Evolutionary conservation across 2,329 filamentous ascomycete species (phyloP).

Genomic region (Nemania abortiva): DNA sequence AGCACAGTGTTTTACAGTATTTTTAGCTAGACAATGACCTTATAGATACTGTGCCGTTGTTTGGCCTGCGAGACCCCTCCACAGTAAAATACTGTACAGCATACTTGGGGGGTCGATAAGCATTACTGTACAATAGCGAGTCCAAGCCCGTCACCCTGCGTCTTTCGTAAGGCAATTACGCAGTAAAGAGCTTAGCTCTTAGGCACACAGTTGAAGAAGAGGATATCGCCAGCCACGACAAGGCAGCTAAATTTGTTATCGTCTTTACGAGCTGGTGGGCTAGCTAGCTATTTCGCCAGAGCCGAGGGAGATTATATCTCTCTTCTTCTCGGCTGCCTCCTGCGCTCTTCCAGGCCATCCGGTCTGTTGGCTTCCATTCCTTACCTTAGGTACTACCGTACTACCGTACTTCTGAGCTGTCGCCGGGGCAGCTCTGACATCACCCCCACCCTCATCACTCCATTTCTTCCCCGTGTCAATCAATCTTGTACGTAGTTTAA

Average conservation of each 20-base stretch:
- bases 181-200: conserved; percentile 18
- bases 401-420: conserved; percentile 27
- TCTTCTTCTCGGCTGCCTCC: background rate
- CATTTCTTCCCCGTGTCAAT: conserved; percentile 30
- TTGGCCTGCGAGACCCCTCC: conserved; percentile 1
- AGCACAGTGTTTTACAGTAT: background rate
- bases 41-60: background rate
- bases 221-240: conserved; percentile 25
- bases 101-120: conserved; percentile 26
- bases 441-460: conserved; percentile 45
- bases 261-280: conserved; percentile 1
- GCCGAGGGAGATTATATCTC: background rate
- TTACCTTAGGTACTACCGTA: background rate
- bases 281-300: background rate
- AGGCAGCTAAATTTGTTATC: conserved; percentile 20
- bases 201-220: conserved; percentile 25
- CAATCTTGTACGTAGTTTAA: conserved; percentile 1
- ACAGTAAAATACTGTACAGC: conserved; percentile 12
- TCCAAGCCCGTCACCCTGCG: conserved; percentile 38
- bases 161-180: conserved; percentile 37
- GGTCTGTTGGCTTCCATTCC: conserved; percentile 7
- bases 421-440: conserved; percentile 48
- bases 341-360: conserved; percentile 17
- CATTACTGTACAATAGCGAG: conserved; percentile 36
- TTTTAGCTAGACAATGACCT: too few species aligned